phyloP scores from a whole-genome alignment of 495 filamentous ascomycete genomes.

The Penicillium angulare region DNA sequence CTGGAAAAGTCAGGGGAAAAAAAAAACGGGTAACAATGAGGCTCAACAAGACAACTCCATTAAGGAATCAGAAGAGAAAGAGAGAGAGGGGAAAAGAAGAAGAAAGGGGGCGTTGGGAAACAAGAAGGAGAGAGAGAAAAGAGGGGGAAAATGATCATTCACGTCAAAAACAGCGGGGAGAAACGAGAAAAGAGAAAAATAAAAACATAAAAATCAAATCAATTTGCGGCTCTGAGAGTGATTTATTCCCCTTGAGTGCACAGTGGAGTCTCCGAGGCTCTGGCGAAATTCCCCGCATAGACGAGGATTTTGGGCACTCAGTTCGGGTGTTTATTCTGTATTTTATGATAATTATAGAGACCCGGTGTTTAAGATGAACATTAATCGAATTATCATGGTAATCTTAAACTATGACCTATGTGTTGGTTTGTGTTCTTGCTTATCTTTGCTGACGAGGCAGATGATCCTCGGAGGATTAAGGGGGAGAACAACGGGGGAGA shows the following conservation, averaged over 20 bases:
- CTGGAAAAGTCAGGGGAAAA: background rate
- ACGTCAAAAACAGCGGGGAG: no score
- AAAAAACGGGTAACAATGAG: slow-evolving; percentile 2
- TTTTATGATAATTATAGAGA: background rate
- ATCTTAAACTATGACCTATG: no score
- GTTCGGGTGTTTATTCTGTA: background rate
- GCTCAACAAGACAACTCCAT: slow-evolving; percentile 2
- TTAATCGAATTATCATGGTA: no score
- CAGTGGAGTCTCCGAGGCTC: background rate
- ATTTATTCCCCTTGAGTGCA: background rate
- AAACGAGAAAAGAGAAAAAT: slow-evolving; percentile 2
- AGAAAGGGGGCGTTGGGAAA: background rate
- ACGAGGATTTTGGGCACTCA: background rate
- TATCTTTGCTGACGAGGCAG: no score
- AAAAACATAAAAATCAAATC: background rate
- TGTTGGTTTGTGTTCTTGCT: no score
- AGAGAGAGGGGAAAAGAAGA: background rate
- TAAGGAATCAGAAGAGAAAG: background rate
- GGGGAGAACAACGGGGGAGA: no score
- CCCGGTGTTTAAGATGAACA: no score
- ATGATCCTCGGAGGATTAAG: no score
- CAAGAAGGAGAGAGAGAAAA: slow-evolving; percentile 2
- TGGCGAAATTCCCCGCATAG: background rate
- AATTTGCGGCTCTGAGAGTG: background rate
- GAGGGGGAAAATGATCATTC: slow-evolving; percentile 1